These are phyloP conservation scores for Exophiala sp. DNA, from an alignment of 2,329 filamentous ascomycete species.

Conservation along the genomic window DNA sequence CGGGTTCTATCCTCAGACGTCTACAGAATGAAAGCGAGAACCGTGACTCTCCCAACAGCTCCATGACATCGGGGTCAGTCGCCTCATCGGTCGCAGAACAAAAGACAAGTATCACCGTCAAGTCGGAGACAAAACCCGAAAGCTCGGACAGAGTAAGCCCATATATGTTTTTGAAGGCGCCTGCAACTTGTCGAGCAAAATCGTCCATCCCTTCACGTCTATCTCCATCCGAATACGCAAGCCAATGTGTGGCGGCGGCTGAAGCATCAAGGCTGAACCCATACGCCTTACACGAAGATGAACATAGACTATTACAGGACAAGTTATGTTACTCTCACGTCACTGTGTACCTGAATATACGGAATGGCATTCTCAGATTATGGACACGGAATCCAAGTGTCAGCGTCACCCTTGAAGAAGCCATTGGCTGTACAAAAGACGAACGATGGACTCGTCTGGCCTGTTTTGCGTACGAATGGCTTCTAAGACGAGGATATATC, in stretches of 20 bases:
- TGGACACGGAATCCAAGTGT: conserved; percentile 85
- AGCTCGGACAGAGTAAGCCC: conserved; percentile 17
- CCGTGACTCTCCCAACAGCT: conserved; percentile 32
- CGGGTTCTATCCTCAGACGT: conserved; percentile 25
- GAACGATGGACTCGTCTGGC: conserved; percentile 83
- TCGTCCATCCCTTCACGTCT: conserved; percentile 78
- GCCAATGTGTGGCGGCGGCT: conserved; percentile 82
- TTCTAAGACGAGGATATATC: conserved; percentile 84
- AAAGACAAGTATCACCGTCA: conserved; percentile 24
- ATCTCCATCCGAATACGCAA: conserved; percentile 70
- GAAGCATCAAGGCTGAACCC: conserved; percentile 85
- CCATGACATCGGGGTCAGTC: conserved; percentile 31
- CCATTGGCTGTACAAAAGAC: conserved; percentile 83
- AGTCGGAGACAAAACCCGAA: conserved; percentile 17
- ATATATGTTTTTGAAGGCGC: conserved; percentile 31
- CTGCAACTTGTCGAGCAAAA: conserved; percentile 59
- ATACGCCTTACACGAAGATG: conserved; percentile 76
- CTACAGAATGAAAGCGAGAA: conserved; percentile 28
- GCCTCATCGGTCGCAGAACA: conserved; percentile 27
- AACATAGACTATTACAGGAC: conserved; percentile 72
- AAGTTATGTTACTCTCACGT: conserved; percentile 84
- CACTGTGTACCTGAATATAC: conserved; percentile 90
- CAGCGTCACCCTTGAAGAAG: conserved; percentile 74
- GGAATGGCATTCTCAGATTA: conserved; percentile 84
- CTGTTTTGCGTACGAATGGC: conserved; percentile 85